Evolutionary conservation across 2,329 filamentous ascomycete genomes (phyloP).

Genomic region (Colletotrichum nymphaeae): DNA sequence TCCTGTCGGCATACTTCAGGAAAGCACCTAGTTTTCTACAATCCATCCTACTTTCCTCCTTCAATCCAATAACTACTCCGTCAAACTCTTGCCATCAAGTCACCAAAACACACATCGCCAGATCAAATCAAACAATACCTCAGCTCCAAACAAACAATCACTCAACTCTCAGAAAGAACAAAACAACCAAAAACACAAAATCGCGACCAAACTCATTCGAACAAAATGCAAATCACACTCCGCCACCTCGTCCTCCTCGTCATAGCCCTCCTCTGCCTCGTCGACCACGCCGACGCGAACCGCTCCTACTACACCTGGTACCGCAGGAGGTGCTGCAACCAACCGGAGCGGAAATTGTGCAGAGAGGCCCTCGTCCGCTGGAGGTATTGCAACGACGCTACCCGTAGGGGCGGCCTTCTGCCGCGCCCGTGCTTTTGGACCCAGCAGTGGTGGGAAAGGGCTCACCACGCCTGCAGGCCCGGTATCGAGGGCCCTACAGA

Average conservation of each 20-base stretch:
- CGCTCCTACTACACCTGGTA: not conserved
- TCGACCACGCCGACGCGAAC: not conserved
- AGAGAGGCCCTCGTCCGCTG: not conserved
- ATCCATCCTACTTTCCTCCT: not conserved
- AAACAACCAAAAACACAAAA: not conserved
- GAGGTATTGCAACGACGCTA: not conserved
- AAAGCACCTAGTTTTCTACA: not conserved
- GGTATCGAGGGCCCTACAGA: constrained; percentile 2
- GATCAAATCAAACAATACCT: not conserved
- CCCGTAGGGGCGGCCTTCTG: not conserved
- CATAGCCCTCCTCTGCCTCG: not conserved
- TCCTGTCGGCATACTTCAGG: not conserved
- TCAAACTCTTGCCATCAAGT: not conserved
- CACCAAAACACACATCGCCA: not conserved
- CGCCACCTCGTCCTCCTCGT: not conserved
- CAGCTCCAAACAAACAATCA: not conserved
- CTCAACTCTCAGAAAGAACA: not conserved
- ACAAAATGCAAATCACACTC: not conserved
- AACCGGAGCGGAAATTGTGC: not conserved
- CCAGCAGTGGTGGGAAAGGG: not conserved
- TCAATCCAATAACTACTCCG: not conserved
- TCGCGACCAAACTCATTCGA: not conserved
- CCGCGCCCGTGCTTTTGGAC: not conserved
- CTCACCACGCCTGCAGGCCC: not conserved
- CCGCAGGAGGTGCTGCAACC: not conserved